Conservation (phyloP, 169 alveolate genomes). For the Plasmodium billcollinsi region DNA sequence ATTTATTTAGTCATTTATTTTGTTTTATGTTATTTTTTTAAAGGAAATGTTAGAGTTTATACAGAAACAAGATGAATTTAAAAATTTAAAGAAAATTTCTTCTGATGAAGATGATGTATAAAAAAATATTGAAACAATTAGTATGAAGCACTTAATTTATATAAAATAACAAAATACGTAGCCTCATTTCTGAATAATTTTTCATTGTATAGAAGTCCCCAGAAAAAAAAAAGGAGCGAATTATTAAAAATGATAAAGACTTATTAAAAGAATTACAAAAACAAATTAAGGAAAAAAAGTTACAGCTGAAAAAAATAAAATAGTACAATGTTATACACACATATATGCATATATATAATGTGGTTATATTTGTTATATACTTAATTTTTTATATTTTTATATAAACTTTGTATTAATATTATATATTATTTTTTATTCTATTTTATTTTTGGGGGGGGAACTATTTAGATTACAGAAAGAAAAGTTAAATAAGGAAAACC, state of each 20-base stretch:
- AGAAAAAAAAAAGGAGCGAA: constrained; percentile 18
- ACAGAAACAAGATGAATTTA: constrained; percentile 69
- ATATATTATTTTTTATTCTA: background rate
- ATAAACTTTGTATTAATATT: background rate
- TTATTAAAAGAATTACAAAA: constrained; percentile 47
- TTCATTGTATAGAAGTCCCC: background rate
- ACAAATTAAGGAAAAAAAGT: constrained; percentile 64
- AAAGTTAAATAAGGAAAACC: constrained; percentile 28
- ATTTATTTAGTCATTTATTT: background rate
- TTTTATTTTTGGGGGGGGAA: background rate
- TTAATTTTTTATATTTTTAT: background rate
- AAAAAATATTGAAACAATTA: background rate
- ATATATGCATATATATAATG: background rate
- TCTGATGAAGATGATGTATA: constrained; percentile 43
- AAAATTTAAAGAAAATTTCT: constrained; percentile 35
- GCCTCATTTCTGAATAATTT: background rate
- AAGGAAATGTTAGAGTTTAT: constrained; percentile 66
- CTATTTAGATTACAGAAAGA: constrained; percentile 24
- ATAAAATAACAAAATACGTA: constrained; percentile 3
- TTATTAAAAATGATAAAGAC: constrained; percentile 64
- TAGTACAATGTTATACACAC: background rate
- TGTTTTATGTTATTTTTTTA: constrained; percentile 14
- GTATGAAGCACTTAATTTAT: background rate
- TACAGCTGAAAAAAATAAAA: constrained; percentile 9
- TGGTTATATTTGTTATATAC: background rate